A percentile compares a stretch with the other conserved stretches of the same genome.
These are phyloP conservation scores for Umbelopsis sp. DNA, from an alignment of 371 early-diverging fungal species.

Conservation along the genomic window DNA sequence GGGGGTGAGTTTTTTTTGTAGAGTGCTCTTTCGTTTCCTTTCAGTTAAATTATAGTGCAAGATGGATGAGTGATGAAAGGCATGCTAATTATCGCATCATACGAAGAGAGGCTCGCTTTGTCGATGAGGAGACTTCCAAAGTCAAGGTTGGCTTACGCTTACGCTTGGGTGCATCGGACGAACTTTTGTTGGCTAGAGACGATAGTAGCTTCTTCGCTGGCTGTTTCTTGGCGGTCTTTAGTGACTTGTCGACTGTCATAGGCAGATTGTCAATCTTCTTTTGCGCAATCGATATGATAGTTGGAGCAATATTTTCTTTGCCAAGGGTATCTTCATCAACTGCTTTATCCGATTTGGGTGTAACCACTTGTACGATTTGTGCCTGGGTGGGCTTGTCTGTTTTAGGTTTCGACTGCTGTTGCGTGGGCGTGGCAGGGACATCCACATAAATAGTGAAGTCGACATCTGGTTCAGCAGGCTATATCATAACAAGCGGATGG, in stretches of 20 bases:
- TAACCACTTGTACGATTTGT: not conserved
- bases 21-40: not conserved
- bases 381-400: not conserved
- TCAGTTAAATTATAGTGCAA: not conserved
- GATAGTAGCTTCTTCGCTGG: conserved; percentile 1
- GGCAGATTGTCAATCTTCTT: not conserved
- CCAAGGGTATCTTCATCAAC: conserved; percentile 8
- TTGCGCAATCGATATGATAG: not conserved
- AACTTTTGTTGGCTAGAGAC: not conserved
- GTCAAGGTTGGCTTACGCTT: conserved; percentile 4
- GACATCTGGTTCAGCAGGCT: not conserved
- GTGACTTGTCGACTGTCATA: not conserved
- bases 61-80: not conserved
- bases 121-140: not conserved
- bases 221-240: not conserved
- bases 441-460: conserved; percentile 15
- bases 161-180: not conserved
- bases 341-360: not conserved
- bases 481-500: not conserved
- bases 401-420: not conserved
- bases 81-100: conserved; percentile 10
- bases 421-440: not conserved
- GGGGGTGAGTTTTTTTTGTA: not conserved
- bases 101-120: conserved; percentile 14
- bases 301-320: conserved; percentile 1